Evolutionary conservation across 345 rosid genomes (phyloP), one percentile per base, ranked within the genome.

Genomic region (Citrus reticulata): DNA sequence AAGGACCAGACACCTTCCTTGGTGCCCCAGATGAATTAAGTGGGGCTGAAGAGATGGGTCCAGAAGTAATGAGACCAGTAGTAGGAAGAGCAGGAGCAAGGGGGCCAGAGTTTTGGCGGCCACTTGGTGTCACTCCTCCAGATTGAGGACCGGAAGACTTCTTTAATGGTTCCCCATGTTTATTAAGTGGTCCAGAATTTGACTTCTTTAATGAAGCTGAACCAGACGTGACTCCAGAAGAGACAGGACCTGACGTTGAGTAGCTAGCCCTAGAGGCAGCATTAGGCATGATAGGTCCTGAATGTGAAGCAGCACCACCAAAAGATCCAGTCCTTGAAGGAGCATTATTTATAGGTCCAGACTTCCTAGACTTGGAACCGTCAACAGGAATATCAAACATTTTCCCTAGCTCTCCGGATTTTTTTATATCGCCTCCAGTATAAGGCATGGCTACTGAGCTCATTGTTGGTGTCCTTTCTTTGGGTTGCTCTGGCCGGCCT

Each of bases 131-230:
- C n/a, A 84, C 92, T 76, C 95, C 97, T 77, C 95, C 98, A 58
- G 98, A 92, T 77, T 91, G 98, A 68, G 98, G 98, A 55, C 98
- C 98, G 6, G 98, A 93, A 60, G 93, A 87, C 86, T 87, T 95
- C 88, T 92, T 91, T 65, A 91, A 77, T 11, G 99, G 97, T 72
- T 94, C 99, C 32, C 99, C 99, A 67, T 96, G 97, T 83, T 84
- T 93, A 82, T 93, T 94, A 55, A 92, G 83, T 60, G 98, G 98
- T 59, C 99, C 99, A 67, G 99, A 96, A 77, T 90, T 91, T 22
- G 99, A 91, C 87, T 94, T 96, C 87, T 91, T 96, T 80, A 93
- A 68, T 54, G 99, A 94, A 83, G 89, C 86, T 61, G 98, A 93
- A 79, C 93, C 91, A 78, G 93, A 82, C 76, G 86, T 83, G 63